Conservation (phyloP, 2,329 filamentous ascomycete species). For the Tympanopsis confertula region DNA sequence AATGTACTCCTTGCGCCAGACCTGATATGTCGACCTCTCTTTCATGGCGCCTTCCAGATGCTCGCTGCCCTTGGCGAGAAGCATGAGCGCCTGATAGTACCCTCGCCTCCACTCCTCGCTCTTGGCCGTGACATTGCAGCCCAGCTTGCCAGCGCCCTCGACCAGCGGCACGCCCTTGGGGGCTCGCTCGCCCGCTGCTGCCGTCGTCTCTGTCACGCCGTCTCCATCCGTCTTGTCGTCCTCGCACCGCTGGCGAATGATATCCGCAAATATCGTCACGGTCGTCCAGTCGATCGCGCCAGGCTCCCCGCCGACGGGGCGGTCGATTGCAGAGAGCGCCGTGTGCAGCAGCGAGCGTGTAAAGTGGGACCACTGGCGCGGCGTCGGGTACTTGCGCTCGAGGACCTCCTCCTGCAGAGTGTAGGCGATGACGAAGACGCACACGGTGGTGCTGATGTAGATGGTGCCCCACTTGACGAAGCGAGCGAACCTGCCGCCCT, state of each 20-base stretch:
- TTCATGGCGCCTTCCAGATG: conserved; percentile 69
- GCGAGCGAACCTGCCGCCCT: conserved; percentile 57
- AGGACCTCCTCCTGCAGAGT: conserved; percentile 63
- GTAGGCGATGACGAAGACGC: conserved; percentile 48
- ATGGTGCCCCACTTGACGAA: conserved; percentile 57
- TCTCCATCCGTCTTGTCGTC: conserved; percentile 47
- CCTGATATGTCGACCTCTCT: conserved; percentile 53
- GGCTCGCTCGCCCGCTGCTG: no score
- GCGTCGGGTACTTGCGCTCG: conserved; percentile 69
- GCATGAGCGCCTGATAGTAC: conserved; percentile 75
- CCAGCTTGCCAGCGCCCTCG: conserved; percentile 40
- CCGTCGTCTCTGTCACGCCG: conserved; percentile 45
- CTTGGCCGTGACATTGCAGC: conserved; percentile 62
- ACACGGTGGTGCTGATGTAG: conserved; percentile 50
- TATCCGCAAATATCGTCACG: no score
- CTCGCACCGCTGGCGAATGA: no score
- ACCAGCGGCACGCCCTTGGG: conserved; percentile 38
- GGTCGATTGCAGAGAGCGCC: no score
- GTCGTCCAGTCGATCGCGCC: no score
- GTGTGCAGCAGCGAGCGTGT: conserved; percentile 60
- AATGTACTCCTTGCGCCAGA: conserved; percentile 64
- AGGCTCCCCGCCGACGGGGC: no score
- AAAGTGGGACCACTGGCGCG: conserved; percentile 66
- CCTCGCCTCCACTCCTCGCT: conserved; percentile 75
- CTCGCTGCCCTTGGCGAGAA: conserved; percentile 65